Evolutionary conservation across 345 rosid species (phyloP).

Genomic region (Euclidium syriacum): DNA sequence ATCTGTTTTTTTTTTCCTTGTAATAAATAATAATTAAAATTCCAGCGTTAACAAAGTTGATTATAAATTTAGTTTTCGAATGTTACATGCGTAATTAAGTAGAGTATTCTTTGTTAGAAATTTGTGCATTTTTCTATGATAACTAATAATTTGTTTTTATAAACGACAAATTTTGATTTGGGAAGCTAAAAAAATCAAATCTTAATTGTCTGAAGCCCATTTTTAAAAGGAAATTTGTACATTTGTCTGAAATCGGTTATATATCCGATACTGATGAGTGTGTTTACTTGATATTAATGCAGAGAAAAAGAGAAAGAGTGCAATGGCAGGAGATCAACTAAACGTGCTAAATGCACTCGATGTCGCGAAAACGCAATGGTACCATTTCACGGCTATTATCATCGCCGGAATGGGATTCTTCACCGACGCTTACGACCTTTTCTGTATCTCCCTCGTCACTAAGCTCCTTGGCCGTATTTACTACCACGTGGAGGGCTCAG

Average conservation of each 20-base stretch:
- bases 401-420: conserved; percentile 88
- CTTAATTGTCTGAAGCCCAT: no score
- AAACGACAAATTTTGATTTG: no score
- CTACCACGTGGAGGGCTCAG: conserved; percentile 58
- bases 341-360: conserved; percentile 67
- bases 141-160: no score
- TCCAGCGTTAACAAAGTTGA: no score
- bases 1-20: no score
- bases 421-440: conserved; percentile 80
- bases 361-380: conserved; percentile 73
- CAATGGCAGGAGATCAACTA: conserved; percentile 50
- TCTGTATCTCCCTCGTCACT: conserved; percentile 79
- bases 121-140: no score
- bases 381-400: conserved; percentile 72
- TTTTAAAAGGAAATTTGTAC: no score
- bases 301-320: conserved; percentile 7
- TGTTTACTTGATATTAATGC: background rate
- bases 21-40: no score
- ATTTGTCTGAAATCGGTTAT: background rate
- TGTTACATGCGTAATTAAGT: no score
- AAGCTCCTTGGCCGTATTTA: conserved; percentile 74
- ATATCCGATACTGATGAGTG: background rate
- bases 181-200: no score
- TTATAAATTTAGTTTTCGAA: no score
- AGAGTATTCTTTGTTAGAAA: no score